Evolutionary conservation across 2,329 filamentous ascomycete genomes (phyloP).

Genomic region (Aspergillus calidoustus): DNA sequence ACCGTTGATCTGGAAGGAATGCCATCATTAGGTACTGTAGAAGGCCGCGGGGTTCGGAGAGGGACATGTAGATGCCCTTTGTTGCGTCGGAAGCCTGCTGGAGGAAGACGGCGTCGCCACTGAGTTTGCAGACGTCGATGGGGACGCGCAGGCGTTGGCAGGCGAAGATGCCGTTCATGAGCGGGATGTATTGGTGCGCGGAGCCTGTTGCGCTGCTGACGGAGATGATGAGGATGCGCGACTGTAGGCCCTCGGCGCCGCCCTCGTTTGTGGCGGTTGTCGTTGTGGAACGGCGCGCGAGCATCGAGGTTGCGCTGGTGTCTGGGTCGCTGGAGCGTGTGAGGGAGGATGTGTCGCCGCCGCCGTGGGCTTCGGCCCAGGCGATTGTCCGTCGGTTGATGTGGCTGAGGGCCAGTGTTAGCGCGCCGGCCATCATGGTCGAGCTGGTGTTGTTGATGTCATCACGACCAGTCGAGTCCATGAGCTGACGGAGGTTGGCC

Average conservation of each 20-base stretch:
- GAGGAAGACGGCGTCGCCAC: constrained; percentile 85
- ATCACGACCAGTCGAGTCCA: constrained; percentile 67
- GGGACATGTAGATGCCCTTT: constrained; percentile 69
- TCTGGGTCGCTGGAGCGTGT: constrained; percentile 37
- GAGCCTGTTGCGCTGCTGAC: constrained; percentile 89
- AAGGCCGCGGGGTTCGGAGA: constrained; percentile 69
- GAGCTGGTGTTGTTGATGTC: constrained; percentile 69
- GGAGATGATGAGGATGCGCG: constrained; percentile 85
- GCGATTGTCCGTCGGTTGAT: constrained; percentile 81
- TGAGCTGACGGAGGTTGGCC: constrained; percentile 72
- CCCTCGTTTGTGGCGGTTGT: constrained; percentile 28
- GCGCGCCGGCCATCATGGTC: constrained; percentile 86
- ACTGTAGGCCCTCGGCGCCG: constrained; percentile 60
- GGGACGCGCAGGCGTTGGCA: constrained; percentile 86
- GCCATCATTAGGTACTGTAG: constrained; percentile 95
- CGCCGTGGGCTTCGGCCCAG: constrained; percentile 62
- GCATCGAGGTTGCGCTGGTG: constrained; percentile 32
- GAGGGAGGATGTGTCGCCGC: constrained; percentile 46
- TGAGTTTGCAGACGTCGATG: constrained; percentile 88
- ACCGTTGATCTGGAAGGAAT: constrained; percentile 74
- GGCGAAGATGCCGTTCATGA: constrained; percentile 98
- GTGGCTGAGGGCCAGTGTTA: constrained; percentile 86
- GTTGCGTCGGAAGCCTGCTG: constrained; percentile 86
- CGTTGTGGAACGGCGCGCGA: constrained; percentile 7
- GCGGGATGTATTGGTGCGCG: constrained; percentile 89